These are phyloP conservation scores for Protostelium mycophagum DNA, from an alignment of 78 protist species.

Conservation along the genomic window DNA sequence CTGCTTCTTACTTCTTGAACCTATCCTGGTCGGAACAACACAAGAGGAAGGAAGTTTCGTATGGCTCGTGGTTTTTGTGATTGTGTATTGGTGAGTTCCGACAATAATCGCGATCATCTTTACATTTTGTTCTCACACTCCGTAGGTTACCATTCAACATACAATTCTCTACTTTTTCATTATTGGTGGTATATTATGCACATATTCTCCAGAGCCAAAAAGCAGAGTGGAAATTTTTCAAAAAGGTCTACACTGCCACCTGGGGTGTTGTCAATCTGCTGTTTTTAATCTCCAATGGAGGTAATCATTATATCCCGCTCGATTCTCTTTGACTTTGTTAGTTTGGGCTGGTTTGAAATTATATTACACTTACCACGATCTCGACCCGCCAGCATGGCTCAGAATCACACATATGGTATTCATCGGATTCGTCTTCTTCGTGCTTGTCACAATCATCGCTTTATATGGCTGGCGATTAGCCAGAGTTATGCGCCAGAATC, in stretches of 20 bases:
- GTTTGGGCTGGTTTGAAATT: not conserved
- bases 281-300: not conserved
- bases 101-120: not conserved
- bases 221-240: not conserved
- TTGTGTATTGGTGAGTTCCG: not conserved
- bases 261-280: not conserved
- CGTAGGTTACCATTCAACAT: not conserved
- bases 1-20: not conserved
- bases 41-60: not conserved
- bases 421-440: not conserved
- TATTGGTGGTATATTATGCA: not conserved
- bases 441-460: not conserved
- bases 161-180: not conserved
- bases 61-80: not conserved
- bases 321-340: not conserved
- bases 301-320: not conserved
- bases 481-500: not conserved
- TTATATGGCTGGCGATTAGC: not conserved
- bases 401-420: not conserved
- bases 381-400: not conserved
- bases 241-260: not conserved
- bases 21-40: not conserved
- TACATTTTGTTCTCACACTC: not conserved
- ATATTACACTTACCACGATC: not conserved
- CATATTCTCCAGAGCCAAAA: not conserved